Evolutionary conservation across 2,329 filamentous ascomycete genomes (phyloP).

Genomic region (Ophiostoma sp.): DNA sequence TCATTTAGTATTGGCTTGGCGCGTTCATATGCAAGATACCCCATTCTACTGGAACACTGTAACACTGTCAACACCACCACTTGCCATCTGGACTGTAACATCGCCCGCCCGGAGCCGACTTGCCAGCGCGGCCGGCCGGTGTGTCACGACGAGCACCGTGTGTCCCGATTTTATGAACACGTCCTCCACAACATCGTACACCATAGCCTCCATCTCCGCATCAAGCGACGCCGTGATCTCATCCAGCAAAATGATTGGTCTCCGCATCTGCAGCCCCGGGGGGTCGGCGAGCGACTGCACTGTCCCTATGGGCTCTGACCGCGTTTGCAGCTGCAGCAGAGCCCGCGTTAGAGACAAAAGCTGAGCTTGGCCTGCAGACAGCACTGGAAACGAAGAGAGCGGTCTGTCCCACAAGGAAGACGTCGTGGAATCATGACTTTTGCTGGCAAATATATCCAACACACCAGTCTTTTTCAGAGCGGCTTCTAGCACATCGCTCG

Average conservation of each 20-base stretch:
- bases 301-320: background rate
- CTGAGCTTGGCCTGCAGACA: slow-evolving; percentile 25
- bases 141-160: background rate
- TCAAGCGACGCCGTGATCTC: background rate
- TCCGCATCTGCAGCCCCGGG: too few relatives aligned
- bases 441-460: background rate
- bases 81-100: background rate
- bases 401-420: slow-evolving; percentile 15
- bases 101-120: background rate
- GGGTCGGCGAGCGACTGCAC: too few relatives aligned
- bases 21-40: too few relatives aligned
- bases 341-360: slow-evolving; percentile 24
- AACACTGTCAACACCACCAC: background rate
- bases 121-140: background rate
- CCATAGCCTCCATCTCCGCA: too few relatives aligned
- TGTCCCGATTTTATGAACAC: background rate
- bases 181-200: too few relatives aligned
- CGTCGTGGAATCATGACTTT: slow-evolving; percentile 1
- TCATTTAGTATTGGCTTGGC: too few relatives aligned
- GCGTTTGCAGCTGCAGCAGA: slow-evolving; percentile 18
- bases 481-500: background rate
- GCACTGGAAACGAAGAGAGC: slow-evolving; percentile 19
- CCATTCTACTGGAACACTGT: too few relatives aligned
- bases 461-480: too few relatives aligned
- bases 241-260: background rate